phyloP scores from a whole-genome alignment of 108 stramenopile genomes.

The Discostella stelligeroides region DNA sequence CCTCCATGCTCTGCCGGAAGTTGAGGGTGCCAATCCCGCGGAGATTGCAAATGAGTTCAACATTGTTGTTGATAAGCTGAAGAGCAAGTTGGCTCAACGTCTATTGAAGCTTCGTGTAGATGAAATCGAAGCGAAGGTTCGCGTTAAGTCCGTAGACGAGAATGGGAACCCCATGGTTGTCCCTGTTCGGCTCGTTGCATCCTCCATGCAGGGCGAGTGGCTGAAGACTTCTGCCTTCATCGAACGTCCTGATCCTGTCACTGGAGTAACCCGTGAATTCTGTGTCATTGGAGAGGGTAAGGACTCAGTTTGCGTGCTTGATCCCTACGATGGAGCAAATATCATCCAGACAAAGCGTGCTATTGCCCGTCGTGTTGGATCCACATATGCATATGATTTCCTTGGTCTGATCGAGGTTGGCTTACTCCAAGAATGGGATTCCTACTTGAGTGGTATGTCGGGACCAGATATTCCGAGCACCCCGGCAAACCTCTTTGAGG shows the following conservation, averaged over 20 bases:
- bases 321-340: slow-evolving; percentile 90
- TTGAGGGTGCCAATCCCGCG: slow-evolving; percentile 68
- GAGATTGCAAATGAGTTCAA: slow-evolving; percentile 74
- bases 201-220: slow-evolving; percentile 95
- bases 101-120: slow-evolving; percentile 95
- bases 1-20: slow-evolving; percentile 89
- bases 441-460: slow-evolving; percentile 59
- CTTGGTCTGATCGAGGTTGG: slow-evolving; percentile 95
- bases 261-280: slow-evolving; percentile 91
- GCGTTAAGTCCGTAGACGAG: slow-evolving; percentile 59
- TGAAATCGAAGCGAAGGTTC: slow-evolving; percentile 97
- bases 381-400: slow-evolving; percentile 98
- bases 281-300: slow-evolving; percentile 77
- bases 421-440: slow-evolving; percentile 79
- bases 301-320: slow-evolving; percentile 84
- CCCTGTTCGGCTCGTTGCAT: slow-evolving; percentile 93
- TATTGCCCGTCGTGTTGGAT: slow-evolving; percentile 95
- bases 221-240: slow-evolving; percentile 90
- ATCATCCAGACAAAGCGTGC: slow-evolving; percentile 94
- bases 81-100: slow-evolving; percentile 86
- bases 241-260: slow-evolving; percentile 92
- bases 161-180: slow-evolving; percentile 69
- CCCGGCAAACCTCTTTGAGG: slow-evolving; percentile 70
- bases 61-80: slow-evolving; percentile 69
- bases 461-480: slow-evolving; percentile 50